Percentiles rank a stretch among this genome's conserved stretches.
Conservation (phyloP, 441 rosid genomes). For the Melastoma candidum region DNA sequence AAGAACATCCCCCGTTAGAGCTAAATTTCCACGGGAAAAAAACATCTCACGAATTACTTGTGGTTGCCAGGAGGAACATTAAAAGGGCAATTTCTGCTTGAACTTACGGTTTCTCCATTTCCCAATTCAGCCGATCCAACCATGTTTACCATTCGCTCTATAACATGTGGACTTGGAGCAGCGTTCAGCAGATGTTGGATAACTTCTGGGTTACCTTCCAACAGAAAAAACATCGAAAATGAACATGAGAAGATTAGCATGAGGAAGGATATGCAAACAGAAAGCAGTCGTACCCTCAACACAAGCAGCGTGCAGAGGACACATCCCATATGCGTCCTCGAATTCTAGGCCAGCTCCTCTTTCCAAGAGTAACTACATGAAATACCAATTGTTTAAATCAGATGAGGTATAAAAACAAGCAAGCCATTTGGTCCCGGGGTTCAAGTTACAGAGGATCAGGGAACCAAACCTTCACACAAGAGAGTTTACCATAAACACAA, state of each 20-base stretch:
- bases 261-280: not conserved
- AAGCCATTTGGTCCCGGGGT: not conserved
- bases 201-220: constrained; percentile 59
- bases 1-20: not conserved
- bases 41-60: not conserved
- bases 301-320: constrained; percentile 81
- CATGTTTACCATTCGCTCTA: constrained; percentile 63
- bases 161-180: constrained; percentile 32
- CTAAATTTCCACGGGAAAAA: not conserved
- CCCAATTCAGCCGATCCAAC: constrained; percentile 24
- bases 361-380: constrained; percentile 58
- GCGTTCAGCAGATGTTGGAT: constrained; percentile 47
- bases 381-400: constrained; percentile 5
- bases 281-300: constrained; percentile 51
- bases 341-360: constrained; percentile 81
- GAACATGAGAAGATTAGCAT: not conserved
- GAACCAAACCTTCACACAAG: constrained; percentile 65
- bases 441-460: not conserved
- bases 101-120: constrained; percentile 77
- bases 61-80: constrained; percentile 1
- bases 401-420: not conserved
- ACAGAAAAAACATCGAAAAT: not conserved
- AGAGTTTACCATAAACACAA: constrained; percentile 72
- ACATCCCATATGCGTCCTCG: constrained; percentile 77
- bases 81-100: constrained; percentile 9